Conservation (phyloP, 352 stramenopile species). For the Phytophthora megakarya region DNA sequence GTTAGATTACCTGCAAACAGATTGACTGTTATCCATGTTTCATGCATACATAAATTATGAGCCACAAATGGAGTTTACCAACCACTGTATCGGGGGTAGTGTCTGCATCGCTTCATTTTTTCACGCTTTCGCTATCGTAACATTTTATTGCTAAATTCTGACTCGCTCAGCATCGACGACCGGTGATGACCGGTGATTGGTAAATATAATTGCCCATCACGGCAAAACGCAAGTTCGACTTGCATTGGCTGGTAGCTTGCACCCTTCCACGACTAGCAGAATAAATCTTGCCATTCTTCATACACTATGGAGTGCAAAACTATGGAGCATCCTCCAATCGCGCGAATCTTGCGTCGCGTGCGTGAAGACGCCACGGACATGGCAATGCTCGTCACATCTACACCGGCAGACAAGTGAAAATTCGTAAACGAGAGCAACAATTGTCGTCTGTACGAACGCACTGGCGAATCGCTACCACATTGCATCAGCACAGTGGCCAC, state of each 20-base stretch:
- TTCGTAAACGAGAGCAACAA: conserved; percentile 50
- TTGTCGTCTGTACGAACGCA: conserved; percentile 60
- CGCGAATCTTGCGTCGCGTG: conserved; percentile 50
- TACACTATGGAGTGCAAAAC: conserved; percentile 35
- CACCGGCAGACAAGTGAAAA: conserved; percentile 42
- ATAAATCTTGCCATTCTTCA: background rate
- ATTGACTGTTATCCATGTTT: too few relatives aligned
- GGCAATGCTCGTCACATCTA: conserved; percentile 40
- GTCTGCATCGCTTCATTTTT: too few relatives aligned
- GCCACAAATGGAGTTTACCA: too few relatives aligned
- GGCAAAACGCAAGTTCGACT: background rate
- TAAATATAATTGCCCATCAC: background rate
- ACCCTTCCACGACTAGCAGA: background rate
- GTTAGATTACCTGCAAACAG: too few relatives aligned
- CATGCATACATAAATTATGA: too few relatives aligned
- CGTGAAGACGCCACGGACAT: conserved; percentile 49
- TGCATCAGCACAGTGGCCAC: conserved; percentile 42
- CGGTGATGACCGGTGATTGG: background rate
- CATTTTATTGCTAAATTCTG: background rate
- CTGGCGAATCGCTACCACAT: conserved; percentile 42
- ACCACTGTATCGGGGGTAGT: too few relatives aligned
- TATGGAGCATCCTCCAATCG: conserved; percentile 39
- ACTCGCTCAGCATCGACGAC: background rate
- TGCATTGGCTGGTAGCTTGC: too few relatives aligned
- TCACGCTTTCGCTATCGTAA: background rate